Base-by-base conservation (phyloP, 768 basidiomycete species). In the Amanita muscaria region DNA sequence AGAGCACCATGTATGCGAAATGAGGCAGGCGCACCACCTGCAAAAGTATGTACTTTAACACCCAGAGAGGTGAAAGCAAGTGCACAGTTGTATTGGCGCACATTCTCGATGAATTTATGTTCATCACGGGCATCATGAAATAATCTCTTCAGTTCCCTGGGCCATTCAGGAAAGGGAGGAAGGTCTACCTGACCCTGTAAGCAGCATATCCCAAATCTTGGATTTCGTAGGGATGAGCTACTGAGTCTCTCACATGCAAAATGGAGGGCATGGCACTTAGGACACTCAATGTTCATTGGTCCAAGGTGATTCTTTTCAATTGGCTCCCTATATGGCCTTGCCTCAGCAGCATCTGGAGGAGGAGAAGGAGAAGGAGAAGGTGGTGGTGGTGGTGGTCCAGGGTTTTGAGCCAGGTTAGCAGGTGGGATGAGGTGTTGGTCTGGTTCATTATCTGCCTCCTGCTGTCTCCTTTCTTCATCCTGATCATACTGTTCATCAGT, bases 41-140 rank as follows among this genome's bases (percentile, higher is more conserved):
- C 19, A 49, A 11, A 24, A 25, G 9, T 22, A 30, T 36, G 6
- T 6, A 16, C 10, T n/a, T 36, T 15, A 4, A 58, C 57, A 27
- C 59, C 59, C 1, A 67, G 42, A n/a, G 64, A 68, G 0, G 61
- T 62, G 42, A 67, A 67, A 12, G 63, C 60, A 40, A 68, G 49
- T 7, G 67, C 55, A 22, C 50, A 48, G 42, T 68, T 69, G 27
- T 69, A 68, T 22, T 62, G 60, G 0, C 54, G 31, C 16, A 70
- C 66, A 1, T 65, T 44, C 1, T 52, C 52, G 22, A 70, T 69
- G 4, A 53, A 43, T 19, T 46, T 47, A 10, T 57, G 40, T 27
- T 51, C 35, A 34, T 31, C 19, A 45, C 43, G 39, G 7, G 27
- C 25, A 11, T 39, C 42, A 23, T 14, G 12, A 29, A 29, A 12